Percentiles rank a stretch among this genome's conserved stretches.
Conservation (phyloP, 2,329 filamentous ascomycete genomes). For the Penicillium sp. region DNA sequence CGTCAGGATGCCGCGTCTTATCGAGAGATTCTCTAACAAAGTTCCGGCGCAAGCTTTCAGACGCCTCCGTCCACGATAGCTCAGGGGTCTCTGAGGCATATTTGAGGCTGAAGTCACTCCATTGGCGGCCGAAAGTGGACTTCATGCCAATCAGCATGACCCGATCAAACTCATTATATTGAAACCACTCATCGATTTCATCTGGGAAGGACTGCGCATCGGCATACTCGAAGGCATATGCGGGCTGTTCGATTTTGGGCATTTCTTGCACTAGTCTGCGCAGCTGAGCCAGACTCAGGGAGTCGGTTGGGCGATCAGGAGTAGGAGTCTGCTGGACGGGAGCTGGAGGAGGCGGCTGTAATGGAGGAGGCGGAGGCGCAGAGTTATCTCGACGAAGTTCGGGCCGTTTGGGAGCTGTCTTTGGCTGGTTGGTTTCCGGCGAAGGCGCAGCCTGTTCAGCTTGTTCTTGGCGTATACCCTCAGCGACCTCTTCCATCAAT, state of each 20-base stretch:
- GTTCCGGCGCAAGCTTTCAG: constrained; percentile 53
- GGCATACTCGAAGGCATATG: constrained; percentile 84
- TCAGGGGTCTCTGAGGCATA: constrained; percentile 41
- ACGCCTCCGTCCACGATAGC: constrained; percentile 69
- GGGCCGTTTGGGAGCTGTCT: constrained; percentile 33
- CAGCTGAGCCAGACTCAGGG: constrained; percentile 74
- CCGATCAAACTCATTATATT: constrained; percentile 85
- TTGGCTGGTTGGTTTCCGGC: constrained; percentile 18
- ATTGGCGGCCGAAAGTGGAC: constrained; percentile 76
- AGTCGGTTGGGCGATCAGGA: constrained; percentile 59
- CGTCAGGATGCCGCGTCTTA: constrained; percentile 43
- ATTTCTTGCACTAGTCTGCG: constrained; percentile 74
- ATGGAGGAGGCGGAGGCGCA: constrained; percentile 48
- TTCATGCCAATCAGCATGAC: constrained; percentile 76
- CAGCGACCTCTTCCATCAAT: constrained; percentile 46
- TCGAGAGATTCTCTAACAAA: constrained; percentile 47
- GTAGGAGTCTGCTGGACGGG: constrained; percentile 44
- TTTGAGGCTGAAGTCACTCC: constrained; percentile 60
- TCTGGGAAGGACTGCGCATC: constrained; percentile 76
- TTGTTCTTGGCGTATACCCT: constrained; percentile 43
- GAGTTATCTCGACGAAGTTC: constrained; percentile 42
- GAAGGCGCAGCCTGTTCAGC: constrained; percentile 21
- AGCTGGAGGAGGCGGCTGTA: constrained; percentile 52
- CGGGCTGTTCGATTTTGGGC: constrained; percentile 68
- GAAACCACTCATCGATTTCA: constrained; percentile 97